Evolutionary conservation across 1,139 yeast genomes (phyloP), one percentile per base, ranked within the genome.

Genomic region (Yamadazyma aaseri): DNA sequence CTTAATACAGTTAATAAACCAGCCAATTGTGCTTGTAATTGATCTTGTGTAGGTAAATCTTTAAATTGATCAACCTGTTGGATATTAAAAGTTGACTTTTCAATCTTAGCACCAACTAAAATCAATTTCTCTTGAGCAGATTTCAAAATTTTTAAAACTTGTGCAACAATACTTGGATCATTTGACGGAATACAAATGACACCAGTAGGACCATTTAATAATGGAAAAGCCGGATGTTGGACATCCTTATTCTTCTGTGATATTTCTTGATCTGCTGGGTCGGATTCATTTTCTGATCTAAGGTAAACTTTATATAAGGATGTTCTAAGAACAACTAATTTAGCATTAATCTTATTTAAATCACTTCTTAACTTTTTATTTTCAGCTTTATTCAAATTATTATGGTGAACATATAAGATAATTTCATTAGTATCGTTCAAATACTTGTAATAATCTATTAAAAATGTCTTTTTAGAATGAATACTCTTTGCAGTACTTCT

Each of bases 201-300:
- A 2, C 92, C 95, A 1, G 96, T 82, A 18, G 97, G 96, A 5
- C 97, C 97, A 43, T 65, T 66, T 40, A 90, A 71, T 41, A 89
- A 68, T 15, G 82, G 79, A 24, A 73, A 56, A 46, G 90, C 63
- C 8, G 95, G 95, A 55, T 86, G 95, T 16, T 52, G 53, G 6
- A 50, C 46, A 50, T 63, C 50, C 52, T 56, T 59, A 62, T 75
- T 70, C 53, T 63, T 64, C 41, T 56, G 41, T 43, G 71, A 54
- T 11, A 81, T 78, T 16, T 73, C 79, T 30, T 61, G 65, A 37
- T 81, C 71, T 2, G 95, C 92, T 4, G 97, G 97, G 53, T 89
- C 95, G 1, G 58, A 58, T 47, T 77, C 82, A 28, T 72, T 61
- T 32, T 81, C 74, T 5, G 86, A 84, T 53, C 89, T 75, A 44